These are phyloP conservation scores for Imleria badia DNA, from an alignment of 768 basidiomycete species.

Conservation along the genomic window DNA sequence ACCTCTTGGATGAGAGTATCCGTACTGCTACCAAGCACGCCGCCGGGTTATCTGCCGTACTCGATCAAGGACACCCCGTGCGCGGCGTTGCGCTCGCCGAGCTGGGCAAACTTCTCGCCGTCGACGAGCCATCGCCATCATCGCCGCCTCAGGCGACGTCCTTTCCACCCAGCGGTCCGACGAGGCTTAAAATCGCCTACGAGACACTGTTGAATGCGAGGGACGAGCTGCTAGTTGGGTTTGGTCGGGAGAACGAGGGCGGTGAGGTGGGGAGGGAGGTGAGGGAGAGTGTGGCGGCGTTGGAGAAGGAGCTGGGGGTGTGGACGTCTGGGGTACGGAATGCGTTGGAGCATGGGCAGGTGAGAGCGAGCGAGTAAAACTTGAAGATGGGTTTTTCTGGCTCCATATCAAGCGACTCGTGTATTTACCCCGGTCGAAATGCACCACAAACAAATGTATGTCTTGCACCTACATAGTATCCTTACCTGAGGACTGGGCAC, in stretches of 20 bases:
- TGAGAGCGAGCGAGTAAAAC: neutral
- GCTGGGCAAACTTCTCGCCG: constrained; percentile 75
- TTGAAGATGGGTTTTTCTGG: neutral
- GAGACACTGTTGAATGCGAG: constrained; percentile 63
- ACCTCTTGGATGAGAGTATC: constrained; percentile 61
- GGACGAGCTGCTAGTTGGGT: constrained; percentile 63
- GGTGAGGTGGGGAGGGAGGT: constrained; percentile 69
- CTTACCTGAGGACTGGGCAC: too few relatives aligned
- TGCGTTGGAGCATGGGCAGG: constrained; percentile 43
- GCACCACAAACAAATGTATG: too few relatives aligned
- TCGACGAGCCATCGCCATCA: constrained; percentile 64
- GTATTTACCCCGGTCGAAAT: too few relatives aligned
- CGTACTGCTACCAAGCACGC: constrained; percentile 53
- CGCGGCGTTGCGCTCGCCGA: constrained; percentile 75
- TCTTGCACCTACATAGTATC: too few relatives aligned
- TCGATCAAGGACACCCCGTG: constrained; percentile 71
- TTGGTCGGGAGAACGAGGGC: constrained; percentile 68
- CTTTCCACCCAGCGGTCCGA: constrained; percentile 69
- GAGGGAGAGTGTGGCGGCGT: constrained; percentile 52
- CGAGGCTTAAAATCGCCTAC: constrained; percentile 61
- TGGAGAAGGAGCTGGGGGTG: constrained; percentile 72
- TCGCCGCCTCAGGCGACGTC: constrained; percentile 14
- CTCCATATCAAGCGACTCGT: neutral
- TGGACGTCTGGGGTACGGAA: constrained; percentile 67
- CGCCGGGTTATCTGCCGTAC: constrained; percentile 52